Conservation (phyloP, 352 stramenopile species). For the Pythium aristosporum region DNA sequence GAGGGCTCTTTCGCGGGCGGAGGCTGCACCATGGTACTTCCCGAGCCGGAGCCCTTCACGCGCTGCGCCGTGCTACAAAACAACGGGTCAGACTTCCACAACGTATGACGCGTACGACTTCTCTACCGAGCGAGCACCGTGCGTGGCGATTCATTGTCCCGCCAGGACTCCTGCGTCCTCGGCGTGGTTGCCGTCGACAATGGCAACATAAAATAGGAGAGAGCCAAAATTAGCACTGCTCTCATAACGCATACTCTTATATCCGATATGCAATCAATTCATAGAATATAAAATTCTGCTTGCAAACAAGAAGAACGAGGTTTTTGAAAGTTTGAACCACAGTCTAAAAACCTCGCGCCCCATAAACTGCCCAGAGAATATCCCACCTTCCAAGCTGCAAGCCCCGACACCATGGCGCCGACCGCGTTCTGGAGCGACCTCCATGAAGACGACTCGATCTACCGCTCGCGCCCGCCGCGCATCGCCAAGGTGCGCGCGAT, state of each 20-base stretch:
- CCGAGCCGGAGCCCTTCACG: background rate
- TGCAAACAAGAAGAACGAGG: background rate
- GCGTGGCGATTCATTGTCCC: constrained; percentile 25
- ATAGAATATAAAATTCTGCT: background rate
- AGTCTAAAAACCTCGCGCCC: too few species aligned
- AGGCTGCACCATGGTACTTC: constrained; percentile 15
- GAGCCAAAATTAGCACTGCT: constrained; percentile 6
- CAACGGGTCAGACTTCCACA: background rate
- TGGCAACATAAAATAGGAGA: constrained; percentile 8
- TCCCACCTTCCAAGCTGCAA: background rate
- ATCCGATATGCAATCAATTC: constrained; percentile 6
- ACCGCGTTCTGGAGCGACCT: constrained; percentile 29
- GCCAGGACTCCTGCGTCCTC: background rate
- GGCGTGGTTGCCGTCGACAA: background rate
- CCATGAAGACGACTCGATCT: constrained; percentile 46
- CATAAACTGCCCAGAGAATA: too few species aligned
- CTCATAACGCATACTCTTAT: constrained; percentile 1
- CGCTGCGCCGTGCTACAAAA: background rate
- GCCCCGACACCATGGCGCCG: constrained; percentile 25
- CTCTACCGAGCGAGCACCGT: constrained; percentile 2
- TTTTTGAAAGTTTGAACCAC: constrained; percentile 43
- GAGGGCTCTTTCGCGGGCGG: constrained; percentile 28
- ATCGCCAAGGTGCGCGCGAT: constrained; percentile 56
- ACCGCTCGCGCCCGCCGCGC: constrained; percentile 39
- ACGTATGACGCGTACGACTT: background rate